phyloP scores from a whole-genome alignment of 768 basidiomycete genomes.

The Cubamyces sp. region DNA sequence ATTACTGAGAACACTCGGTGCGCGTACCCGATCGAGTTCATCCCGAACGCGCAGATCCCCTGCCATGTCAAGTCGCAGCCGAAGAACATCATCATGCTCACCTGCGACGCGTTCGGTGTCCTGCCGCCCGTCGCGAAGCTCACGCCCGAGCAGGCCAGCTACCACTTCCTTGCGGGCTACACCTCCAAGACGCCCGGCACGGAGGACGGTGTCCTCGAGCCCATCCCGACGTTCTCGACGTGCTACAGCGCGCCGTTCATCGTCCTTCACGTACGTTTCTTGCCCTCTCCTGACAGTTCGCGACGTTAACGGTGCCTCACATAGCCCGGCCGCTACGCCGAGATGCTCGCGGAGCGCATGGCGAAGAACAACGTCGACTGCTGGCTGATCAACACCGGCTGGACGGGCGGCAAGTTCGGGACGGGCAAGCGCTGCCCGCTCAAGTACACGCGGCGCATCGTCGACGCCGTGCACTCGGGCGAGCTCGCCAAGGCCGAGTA shows the following conservation, averaged over 20 bases:
- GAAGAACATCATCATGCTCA: slow-evolving; percentile 94
- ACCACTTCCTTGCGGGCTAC: slow-evolving; percentile 97
- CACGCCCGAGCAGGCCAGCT: slow-evolving; percentile 92
- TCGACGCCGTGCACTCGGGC: slow-evolving; percentile 96
- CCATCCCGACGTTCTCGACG: slow-evolving; percentile 98
- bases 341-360: slow-evolving; percentile 97
- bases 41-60: slow-evolving; percentile 93
- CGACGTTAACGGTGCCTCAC: background rate
- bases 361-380: slow-evolving; percentile 85
- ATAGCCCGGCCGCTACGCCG: slow-evolving; percentile 92
- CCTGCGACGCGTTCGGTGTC: slow-evolving; percentile 98
- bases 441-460: slow-evolving; percentile 93
- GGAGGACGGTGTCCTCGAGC: slow-evolving; percentile 96
- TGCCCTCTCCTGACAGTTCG: background rate
- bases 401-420: slow-evolving; percentile 94
- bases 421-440: slow-evolving; percentile 94
- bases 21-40: slow-evolving; percentile 98
- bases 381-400: slow-evolving; percentile 99
- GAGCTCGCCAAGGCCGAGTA: slow-evolving; percentile 85
- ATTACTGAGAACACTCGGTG: slow-evolving; percentile 99
- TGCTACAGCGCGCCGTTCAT: slow-evolving; percentile 99
- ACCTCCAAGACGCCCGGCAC: slow-evolving; percentile 99
- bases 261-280: slow-evolving; percentile 76
- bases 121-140: slow-evolving; percentile 94
- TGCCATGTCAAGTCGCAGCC: slow-evolving; percentile 88